A percentile compares a stretch with the other conserved stretches of the same genome.
phyloP scores from a whole-genome alignment of 2,329 filamentous ascomycete genomes.

The Tolypocladium ovalisporum region DNA sequence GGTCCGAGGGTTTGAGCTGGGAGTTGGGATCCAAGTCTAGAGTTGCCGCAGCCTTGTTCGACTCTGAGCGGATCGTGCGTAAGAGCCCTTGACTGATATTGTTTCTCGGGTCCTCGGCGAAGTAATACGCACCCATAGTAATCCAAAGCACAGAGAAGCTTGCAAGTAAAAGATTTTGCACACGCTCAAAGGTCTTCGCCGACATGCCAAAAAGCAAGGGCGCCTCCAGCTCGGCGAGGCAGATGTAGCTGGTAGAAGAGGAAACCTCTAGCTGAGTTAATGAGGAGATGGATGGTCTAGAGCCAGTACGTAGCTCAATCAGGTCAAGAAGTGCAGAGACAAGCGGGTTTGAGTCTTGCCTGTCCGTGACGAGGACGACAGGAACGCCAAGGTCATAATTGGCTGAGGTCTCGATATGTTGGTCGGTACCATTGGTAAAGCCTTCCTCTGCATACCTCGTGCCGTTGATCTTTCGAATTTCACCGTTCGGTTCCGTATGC shows the following conservation, averaged over 20 bases:
- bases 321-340: conserved; percentile 9
- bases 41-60: conserved; percentile 30
- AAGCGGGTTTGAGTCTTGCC: conserved; percentile 6
- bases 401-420: background rate
- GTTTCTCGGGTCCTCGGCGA: conserved; percentile 22
- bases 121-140: conserved; percentile 25
- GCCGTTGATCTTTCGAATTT: background rate
- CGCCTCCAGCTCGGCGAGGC: conserved; percentile 31
- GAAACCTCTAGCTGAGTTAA: conserved; percentile 8
- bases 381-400: conserved; percentile 1
- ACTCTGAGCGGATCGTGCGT: conserved; percentile 35
- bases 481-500: background rate
- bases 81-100: conserved; percentile 35
- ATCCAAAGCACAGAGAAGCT: conserved; percentile 28
- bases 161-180: conserved; percentile 23
- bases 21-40: conserved; percentile 32
- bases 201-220: conserved; percentile 30
- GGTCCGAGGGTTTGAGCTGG: conserved; percentile 14
- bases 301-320: conserved; percentile 11
- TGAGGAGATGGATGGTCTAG: conserved; percentile 5
- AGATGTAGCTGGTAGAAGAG: conserved; percentile 20
- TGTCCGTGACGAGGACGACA: conserved; percentile 15
- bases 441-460: background rate
- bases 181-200: conserved; percentile 22
- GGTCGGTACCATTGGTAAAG: background rate